Base-by-base conservation (phyloP, 192 early-diverging fungal species). In the Umbelopsis vinacea region DNA sequence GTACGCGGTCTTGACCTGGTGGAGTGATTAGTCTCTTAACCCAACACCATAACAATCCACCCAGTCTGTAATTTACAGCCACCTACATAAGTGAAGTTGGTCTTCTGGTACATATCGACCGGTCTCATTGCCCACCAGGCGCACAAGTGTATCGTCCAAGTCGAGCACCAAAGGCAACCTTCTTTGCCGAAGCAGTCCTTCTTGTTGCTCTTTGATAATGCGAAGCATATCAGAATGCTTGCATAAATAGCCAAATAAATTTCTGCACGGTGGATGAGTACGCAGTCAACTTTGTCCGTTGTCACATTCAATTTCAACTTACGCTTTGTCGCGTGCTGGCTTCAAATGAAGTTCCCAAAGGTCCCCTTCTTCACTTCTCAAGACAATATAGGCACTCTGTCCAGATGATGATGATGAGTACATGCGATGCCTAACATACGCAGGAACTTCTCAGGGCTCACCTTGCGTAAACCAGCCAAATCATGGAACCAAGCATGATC, bases 61-160 rank as follows among this genome's bases (percentile, higher is more conserved):
- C 21, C 69, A 29, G 29, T 29, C 15, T 21, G 19, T 47, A n/a
- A 50, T 14, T 38, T 26, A 1, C 40, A 5, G 10, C 15, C 5
- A 60, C 70, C 72, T 74, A 75, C 75, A 74, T 37, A 74, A 67
- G 19, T 53, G 68, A 43, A 77, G 43, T 43, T 76, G 81, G 5
- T 60, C 43, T 63, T 88, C 84, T 21, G 89, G 85, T 0, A 92
- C 87, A 81, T 91, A 90, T 53, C 89, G 79, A 33, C 78, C 78
- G 29, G 81, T 81, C 33, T 85, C 85, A 72, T 85, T 84, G 11
- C 89, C 90, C 29, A 92, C 88, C 12, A 90, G 79, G 0, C 92
- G 81, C 17, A 93, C 90, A 0, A 93, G 77, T 0, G 92, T 93
- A 73, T 93, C 92, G 74, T 93, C 92, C 46, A 93, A 74, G 78